These are phyloP conservation scores for Serendipita vermifera DNA, from an alignment of 768 basidiomycete genomes.

Conservation along the genomic window DNA sequence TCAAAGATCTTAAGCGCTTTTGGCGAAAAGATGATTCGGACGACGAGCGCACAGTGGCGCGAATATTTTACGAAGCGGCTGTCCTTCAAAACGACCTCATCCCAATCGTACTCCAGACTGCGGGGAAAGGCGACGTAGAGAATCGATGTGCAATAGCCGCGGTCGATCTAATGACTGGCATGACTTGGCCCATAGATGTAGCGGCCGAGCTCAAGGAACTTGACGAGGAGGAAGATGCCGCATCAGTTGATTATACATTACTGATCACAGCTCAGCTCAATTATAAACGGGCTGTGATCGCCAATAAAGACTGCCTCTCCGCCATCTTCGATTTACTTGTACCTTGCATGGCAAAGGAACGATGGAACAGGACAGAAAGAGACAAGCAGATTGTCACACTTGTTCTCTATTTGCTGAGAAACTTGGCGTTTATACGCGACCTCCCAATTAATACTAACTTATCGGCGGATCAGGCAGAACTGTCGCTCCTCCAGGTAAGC, in stretches of 20 bases:
- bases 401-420: conserved; percentile 78
- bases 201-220: conserved; percentile 90
- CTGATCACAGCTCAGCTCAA: conserved; percentile 66
- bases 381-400: conserved; percentile 83
- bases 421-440: conserved; percentile 90
- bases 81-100: conserved; percentile 78
- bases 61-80: conserved; percentile 82
- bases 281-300: conserved; percentile 77
- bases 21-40: conserved; percentile 97
- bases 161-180: conserved; percentile 82
- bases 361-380: conserved; percentile 56
- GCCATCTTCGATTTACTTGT: conserved; percentile 63
- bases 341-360: conserved; percentile 59
- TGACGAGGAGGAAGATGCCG: conserved; percentile 58
- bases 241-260: conserved; percentile 78
- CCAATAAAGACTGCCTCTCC: conserved; percentile 48
- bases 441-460: conserved; percentile 53
- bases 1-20: conserved; percentile 88
- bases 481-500: conserved; percentile 53
- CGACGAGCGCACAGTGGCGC: conserved; percentile 89
- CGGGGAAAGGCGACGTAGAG: conserved; percentile 62
- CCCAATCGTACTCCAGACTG: conserved; percentile 70
- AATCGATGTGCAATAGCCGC: conserved; percentile 74
- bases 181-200: conserved; percentile 99
- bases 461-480: conserved; percentile 69